Base-by-base conservation (phyloP, 306 rosid genomes). In the Corylus heterophylla region DNA sequence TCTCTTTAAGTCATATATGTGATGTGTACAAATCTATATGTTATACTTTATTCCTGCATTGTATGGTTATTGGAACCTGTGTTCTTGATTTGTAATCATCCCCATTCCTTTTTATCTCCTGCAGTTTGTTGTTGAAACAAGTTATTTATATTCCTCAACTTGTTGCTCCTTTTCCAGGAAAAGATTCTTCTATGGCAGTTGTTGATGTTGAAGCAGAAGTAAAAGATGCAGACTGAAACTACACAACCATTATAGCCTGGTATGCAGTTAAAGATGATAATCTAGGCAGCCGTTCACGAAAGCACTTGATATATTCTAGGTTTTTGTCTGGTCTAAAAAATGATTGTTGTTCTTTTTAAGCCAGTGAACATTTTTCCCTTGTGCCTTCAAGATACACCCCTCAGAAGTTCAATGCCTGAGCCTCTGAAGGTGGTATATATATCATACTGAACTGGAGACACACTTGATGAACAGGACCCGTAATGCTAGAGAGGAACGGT, bases 171-270 rank as follows among this genome's bases (percentile, higher is more conserved):
- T 12, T 80, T 78, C 29, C 86, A 95, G 99, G 87, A 64, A 89
- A 90, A 78, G 86, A 90, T 80, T 87, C 94, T 48, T 74, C 91
- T 55, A 81, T 35, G 8, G 89, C 89, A 47, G 89, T 95, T 74
- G 91, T 88, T 55, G 99, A 95, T 80, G 80, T 95, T 76, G 99
- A 95, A 91, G 99, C 98, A 42, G 98, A 95, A 78, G 73, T 95
- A 44, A 91, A 88, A 82, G 99, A 95, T 80, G 99, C 86, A 61
- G 99, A 95, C 66, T 95, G 88, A 91, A 67, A 70, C 75, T 59
- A 61, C 13, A 4, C 47, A 79, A 81, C 84, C 56, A 42, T 78
- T 71, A 13, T 73, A 58, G 16, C 69, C 81, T 72, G 80, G 88
- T 89, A 76, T 69, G 90, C 74, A 17, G 20, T 25, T 31, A 14